These are phyloP conservation scores for Arctium minus DNA, from an alignment of 129 eudicot genomes.

Conservation along the genomic window DNA sequence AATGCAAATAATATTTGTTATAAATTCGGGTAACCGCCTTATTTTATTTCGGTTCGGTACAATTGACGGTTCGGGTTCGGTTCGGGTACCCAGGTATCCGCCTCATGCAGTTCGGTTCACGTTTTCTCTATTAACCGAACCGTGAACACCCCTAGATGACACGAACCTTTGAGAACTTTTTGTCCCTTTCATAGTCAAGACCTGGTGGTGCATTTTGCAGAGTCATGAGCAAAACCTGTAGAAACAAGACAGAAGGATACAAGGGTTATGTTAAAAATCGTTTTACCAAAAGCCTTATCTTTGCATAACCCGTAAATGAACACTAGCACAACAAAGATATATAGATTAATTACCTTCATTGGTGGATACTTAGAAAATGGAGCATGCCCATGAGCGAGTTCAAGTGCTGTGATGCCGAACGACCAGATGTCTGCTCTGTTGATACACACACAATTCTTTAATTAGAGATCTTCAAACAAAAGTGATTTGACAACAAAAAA, in stretches of 20 bases:
- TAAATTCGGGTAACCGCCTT: too few species aligned
- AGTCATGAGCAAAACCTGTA: conserved; percentile 92
- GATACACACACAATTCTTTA: conserved; percentile 13
- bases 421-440: conserved; percentile 99
- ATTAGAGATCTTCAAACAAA: conserved; percentile 2
- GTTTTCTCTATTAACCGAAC: too few species aligned
- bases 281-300: background rate
- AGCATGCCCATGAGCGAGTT: conserved; percentile 99
- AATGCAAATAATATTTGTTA: too few species aligned
- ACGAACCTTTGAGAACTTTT: conserved; percentile 86
- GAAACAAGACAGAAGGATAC: background rate
- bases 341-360: conserved; percentile 62
- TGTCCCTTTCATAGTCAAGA: conserved; percentile 94
- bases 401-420: conserved; percentile 97
- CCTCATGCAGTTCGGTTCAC: too few species aligned
- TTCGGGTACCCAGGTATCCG: too few species aligned
- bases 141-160: background rate
- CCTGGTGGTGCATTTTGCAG: conserved; percentile 98
- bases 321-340: background rate
- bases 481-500: background rate
- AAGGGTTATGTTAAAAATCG: conserved; percentile 3
- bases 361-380: conserved; percentile 99
- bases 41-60: too few species aligned
- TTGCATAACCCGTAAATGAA: background rate
- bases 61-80: too few species aligned